Evolutionary conservation across 1,284 basidiomycete species (phyloP).

Genomic region (Cryptococcus jaspeensis): DNA sequence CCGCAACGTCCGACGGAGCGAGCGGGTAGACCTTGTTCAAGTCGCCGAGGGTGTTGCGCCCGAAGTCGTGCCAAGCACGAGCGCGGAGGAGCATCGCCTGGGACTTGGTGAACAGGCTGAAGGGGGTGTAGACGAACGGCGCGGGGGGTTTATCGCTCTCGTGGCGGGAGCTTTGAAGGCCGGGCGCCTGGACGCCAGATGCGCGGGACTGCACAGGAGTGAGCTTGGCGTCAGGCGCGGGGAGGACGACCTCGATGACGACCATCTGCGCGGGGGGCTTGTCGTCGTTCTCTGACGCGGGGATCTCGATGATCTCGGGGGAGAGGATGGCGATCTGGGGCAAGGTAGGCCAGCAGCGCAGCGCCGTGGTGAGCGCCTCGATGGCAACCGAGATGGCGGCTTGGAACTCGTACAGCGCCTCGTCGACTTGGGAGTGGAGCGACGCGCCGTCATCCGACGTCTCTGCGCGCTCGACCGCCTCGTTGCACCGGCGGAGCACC

Average conservation of each 20-base stretch:
- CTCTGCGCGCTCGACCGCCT: slow-evolving; percentile 46
- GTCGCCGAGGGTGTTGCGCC: slow-evolving; percentile 45
- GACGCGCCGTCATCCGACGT: slow-evolving; percentile 38
- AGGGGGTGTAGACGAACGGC: slow-evolving; percentile 57
- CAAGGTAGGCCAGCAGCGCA: slow-evolving; percentile 54
- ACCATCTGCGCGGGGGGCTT: slow-evolving; percentile 51
- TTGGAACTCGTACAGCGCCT: slow-evolving; percentile 55
- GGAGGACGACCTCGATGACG: slow-evolving; percentile 55
- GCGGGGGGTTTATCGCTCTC: slow-evolving; percentile 51
- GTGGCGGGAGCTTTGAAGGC: slow-evolving; percentile 36
- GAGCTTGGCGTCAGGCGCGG: slow-evolving; percentile 45
- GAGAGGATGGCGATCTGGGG: slow-evolving; percentile 51
- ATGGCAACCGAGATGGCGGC: slow-evolving; percentile 54
- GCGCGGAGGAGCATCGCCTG: slow-evolving; percentile 53
- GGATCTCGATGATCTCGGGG: slow-evolving; percentile 56
- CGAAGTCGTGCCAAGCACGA: slow-evolving; percentile 49
- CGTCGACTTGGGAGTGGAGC: slow-evolving; percentile 36
- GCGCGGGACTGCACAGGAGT: slow-evolving; percentile 44
- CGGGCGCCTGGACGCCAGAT: slow-evolving; percentile 43
- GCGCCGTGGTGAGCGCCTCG: slow-evolving; percentile 53
- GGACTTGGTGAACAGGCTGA: slow-evolving; percentile 54
- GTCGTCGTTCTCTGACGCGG: slow-evolving; percentile 44
- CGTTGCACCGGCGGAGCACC: slow-evolving; percentile 50
- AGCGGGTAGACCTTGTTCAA: slow-evolving; percentile 50
- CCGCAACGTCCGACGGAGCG: slow-evolving; percentile 41